Evolutionary conservation across 768 basidiomycete genomes (phyloP).

Genomic region (Phanerochaete sordida): DNA sequence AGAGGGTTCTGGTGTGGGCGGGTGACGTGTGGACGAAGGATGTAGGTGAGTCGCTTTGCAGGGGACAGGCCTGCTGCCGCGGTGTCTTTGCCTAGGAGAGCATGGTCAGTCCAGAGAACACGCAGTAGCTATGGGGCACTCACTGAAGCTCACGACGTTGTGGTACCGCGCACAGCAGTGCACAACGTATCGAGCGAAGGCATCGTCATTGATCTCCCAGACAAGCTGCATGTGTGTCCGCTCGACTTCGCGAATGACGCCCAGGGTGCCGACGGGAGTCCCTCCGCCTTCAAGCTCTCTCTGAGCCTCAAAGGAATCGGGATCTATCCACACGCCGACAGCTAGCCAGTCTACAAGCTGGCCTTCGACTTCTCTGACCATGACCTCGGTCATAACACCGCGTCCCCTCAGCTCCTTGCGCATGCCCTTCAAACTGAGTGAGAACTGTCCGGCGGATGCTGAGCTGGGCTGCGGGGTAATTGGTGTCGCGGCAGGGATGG

Average conservation of each 20-base stretch:
- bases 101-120: too few relatives aligned
- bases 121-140: too few relatives aligned
- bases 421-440: constrained; percentile 72
- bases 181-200: constrained; percentile 76
- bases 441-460: constrained; percentile 73
- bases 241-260: constrained; percentile 59
- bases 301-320: constrained; percentile 42
- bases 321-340: constrained; percentile 49
- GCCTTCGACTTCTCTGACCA: constrained; percentile 66
- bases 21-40: constrained; percentile 73
- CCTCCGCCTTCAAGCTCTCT: neutral
- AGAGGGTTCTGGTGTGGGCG: constrained; percentile 40
- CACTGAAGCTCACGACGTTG: constrained; percentile 78
- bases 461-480: constrained; percentile 44
- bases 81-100: constrained; percentile 48
- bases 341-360: constrained; percentile 63
- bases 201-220: constrained; percentile 69
- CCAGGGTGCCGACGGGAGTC: constrained; percentile 46
- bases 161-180: constrained; percentile 83
- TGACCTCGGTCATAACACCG: constrained; percentile 54
- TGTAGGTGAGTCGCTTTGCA: constrained; percentile 61
- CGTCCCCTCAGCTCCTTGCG: constrained; percentile 60
- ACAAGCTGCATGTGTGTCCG: constrained; percentile 65
- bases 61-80: constrained; percentile 33
- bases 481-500: constrained; percentile 43